phyloP scores from a whole-genome alignment of 208 protist genomes.

The Zelonia costaricensis region DNA sequence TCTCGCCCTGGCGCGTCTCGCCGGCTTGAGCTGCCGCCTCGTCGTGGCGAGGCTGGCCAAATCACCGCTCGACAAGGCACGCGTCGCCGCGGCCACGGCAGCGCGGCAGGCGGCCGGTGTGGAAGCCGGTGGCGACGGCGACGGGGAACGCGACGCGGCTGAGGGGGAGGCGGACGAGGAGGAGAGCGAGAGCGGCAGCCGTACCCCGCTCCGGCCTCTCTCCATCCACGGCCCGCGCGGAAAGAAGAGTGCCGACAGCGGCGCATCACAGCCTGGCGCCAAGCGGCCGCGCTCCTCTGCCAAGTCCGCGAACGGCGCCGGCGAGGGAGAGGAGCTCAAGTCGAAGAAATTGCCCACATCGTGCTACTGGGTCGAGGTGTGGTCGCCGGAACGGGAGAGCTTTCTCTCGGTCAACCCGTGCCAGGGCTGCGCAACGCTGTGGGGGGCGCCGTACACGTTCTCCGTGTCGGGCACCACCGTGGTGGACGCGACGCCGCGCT shows the following conservation, averaged over 20 bases:
- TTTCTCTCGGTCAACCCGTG: conserved; percentile 89
- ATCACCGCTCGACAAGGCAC: conserved; percentile 12
- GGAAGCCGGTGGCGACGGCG: not conserved
- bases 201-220: conserved; percentile 15
- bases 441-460: conserved; percentile 85
- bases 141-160: not conserved
- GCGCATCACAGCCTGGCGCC: too few relatives aligned
- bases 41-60: conserved; percentile 40
- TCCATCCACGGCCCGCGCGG: conserved; percentile 38
- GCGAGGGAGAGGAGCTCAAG: conserved; percentile 22
- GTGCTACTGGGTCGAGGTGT: conserved; percentile 91
- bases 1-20: conserved; percentile 50
- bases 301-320: conserved; percentile 1
- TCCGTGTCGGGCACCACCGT: conserved; percentile 64
- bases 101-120: too few relatives aligned
- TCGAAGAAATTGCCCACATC: conserved; percentile 66
- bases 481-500: conserved; percentile 81
- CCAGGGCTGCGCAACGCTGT: conserved; percentile 65
- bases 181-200: conserved; percentile 4
- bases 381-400: conserved; percentile 70
- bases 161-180: conserved; percentile 1
- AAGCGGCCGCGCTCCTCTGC: conserved; percentile 14
- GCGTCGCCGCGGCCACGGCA: not conserved
- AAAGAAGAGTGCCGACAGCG: too few relatives aligned
- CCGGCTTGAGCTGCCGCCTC: conserved; percentile 45